These are phyloP conservation scores for Clarkia xantiana DNA, from an alignment of 345 rosid species.

Conservation along the genomic window DNA sequence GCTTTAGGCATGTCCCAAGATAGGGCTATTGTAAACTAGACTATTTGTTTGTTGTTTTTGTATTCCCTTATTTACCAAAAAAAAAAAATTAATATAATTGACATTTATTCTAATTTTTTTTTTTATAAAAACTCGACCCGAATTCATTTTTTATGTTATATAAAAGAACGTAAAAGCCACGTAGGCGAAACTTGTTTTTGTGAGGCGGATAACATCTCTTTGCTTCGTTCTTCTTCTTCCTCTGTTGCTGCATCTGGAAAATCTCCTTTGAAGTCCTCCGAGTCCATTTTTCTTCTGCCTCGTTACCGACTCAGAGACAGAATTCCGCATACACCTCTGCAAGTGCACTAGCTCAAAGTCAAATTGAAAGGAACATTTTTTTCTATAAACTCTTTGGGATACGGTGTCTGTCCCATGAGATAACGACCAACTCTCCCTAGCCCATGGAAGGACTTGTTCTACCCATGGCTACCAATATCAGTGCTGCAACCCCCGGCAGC, in stretches of 20 bases:
- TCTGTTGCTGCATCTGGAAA: neutral
- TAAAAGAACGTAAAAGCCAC: neutral
- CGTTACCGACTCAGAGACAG: neutral
- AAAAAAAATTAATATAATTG: no score
- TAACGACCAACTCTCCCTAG: neutral
- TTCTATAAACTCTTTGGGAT: neutral
- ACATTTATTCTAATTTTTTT: no score
- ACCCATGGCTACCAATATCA: slow-evolving; percentile 21
- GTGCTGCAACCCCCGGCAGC: slow-evolving; percentile 8
- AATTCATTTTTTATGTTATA: no score
- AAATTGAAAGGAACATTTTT: neutral
- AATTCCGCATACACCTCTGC: neutral
- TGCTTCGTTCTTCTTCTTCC: neutral
- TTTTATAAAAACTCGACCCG: no score
- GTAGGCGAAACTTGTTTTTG: neutral
- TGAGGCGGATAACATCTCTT: no score
- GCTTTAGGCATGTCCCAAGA: no score
- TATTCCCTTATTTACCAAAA: no score
- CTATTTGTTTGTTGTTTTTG: no score
- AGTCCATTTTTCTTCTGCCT: neutral
- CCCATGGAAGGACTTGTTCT: slow-evolving; percentile 47
- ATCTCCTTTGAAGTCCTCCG: neutral
- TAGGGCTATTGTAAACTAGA: no score
- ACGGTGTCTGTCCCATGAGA: neutral
- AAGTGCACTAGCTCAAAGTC: neutral